Evolutionary conservation across 331 rosid species (phyloP).

Genomic region (Pyracantha coccinea): DNA sequence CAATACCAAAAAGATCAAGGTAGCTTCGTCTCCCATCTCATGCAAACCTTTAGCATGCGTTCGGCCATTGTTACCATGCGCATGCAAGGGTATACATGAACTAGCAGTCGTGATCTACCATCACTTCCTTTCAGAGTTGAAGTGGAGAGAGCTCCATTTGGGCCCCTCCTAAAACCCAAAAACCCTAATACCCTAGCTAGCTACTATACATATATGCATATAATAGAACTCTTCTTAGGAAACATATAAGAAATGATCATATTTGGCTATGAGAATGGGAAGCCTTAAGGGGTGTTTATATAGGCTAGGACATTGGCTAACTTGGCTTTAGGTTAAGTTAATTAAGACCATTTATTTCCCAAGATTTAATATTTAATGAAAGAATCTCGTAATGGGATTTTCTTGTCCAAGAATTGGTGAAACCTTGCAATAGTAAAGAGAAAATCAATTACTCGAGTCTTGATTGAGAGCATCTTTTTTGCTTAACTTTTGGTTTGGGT

Average conservation of each 20-base stretch:
- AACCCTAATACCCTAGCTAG: neutral
- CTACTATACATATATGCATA: neutral
- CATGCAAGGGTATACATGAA: slow-evolving; percentile 47
- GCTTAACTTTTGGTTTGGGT: neutral
- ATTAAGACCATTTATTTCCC: slow-evolving; percentile 13
- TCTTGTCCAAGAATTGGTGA: neutral
- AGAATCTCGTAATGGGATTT: slow-evolving; percentile 21
- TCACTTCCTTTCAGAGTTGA: slow-evolving; percentile 46
- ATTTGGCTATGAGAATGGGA: slow-evolving; percentile 2
- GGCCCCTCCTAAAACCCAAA: neutral
- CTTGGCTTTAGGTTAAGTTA: neutral
- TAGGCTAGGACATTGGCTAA: slow-evolving; percentile 18
- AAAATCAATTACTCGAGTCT: neutral
- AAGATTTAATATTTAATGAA: slow-evolving; percentile 5
- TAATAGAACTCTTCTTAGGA: neutral
- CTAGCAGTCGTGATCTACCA: slow-evolving; percentile 46
- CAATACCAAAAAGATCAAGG: slow-evolving; percentile 53
- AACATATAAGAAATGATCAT: neutral
- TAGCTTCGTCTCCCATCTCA: slow-evolving; percentile 45
- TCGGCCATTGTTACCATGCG: neutral
- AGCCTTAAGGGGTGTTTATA: slow-evolving; percentile 21
- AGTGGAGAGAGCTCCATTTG: slow-evolving; percentile 33
- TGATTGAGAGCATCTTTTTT: slow-evolving; percentile 18
- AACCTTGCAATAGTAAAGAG: neutral
- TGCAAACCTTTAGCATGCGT: slow-evolving; percentile 39